Base-by-base conservation (phyloP, 2,329 filamentous ascomycete species). In the Penicillium palitans region DNA sequence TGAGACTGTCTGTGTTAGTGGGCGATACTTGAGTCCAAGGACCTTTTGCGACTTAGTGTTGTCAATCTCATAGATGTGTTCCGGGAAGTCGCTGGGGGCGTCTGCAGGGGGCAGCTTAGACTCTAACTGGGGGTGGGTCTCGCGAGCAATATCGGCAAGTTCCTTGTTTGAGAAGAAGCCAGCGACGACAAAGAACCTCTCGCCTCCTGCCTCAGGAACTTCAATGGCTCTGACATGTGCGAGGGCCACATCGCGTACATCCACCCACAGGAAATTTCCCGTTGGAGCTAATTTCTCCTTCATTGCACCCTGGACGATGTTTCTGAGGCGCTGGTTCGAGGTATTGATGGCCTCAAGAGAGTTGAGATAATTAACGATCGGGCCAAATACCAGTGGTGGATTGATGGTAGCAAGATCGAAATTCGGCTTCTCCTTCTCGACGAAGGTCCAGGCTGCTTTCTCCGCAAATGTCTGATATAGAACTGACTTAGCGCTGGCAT, bases 321-420 rank as follows among this genome's bases (percentile, higher is more conserved):
- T 81, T 9, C 84, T 78, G 54, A 91, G 81, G 21, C 87, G 83
- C 64, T 86, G 81, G 71, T 91, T 92, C 15, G 87, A 90, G 1
- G 88, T 90, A 76, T 92, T 93, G 61, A 92, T 77, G 2, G 77
- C 77, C n/a, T 85, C 82, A 0, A 90, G 78, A 24, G 78, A 81
- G 60, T 86, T 82, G 2, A 91, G 79, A 63, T 86, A 85, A 64
- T 88, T 82, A 50, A 86, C 82, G 8, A 88, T 74, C 0, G 87
- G 87, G 0, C 87, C 87, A 41, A 88, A 82, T 0, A 87, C 84
- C 55, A 84, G 78, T 0, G 87, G 86, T 52, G 84, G 83, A 67
- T 84, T 85, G 65, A 90, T 84, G 6, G 84, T 85, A 12, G 81
- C 77, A 31, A 90, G 69, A 42, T 83, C 81, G 66, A 90, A 90